phyloP scores from a whole-genome alignment of 164 flowering plant genomes.

The Santalum album region DNA sequence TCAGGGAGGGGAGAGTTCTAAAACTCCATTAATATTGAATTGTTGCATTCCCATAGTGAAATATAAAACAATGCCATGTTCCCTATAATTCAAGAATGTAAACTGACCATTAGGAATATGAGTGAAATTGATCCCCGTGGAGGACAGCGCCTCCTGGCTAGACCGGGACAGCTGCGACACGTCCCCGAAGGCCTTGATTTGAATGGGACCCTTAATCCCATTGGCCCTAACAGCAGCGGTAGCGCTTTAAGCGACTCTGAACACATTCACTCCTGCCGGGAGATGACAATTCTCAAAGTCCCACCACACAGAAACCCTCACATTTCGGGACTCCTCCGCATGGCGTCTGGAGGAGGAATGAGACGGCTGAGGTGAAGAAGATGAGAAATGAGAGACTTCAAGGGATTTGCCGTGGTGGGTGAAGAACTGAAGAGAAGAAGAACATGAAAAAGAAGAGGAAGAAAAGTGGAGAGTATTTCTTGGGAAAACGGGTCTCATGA shows the following conservation, averaged over 20 bases:
- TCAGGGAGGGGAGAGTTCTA: too few species aligned
- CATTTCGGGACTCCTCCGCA: slow-evolving; percentile 37
- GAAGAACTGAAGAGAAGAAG: neutral
- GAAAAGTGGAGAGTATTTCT: neutral
- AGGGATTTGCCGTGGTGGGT: neutral
- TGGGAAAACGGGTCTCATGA: neutral
- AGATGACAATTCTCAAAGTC: slow-evolving; percentile 76
- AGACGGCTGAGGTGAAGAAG: neutral
- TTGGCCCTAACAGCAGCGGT: slow-evolving; percentile 55
- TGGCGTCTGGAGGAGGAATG: slow-evolving; percentile 14
- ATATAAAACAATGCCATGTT: too few species aligned
- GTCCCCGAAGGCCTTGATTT: slow-evolving; percentile 82
- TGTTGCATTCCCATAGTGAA: too few species aligned
- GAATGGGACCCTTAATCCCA: slow-evolving; percentile 79
- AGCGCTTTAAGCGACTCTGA: slow-evolving; percentile 37
- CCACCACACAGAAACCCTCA: slow-evolving; percentile 94
- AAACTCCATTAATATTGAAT: too few species aligned
- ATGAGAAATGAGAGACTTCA: neutral
- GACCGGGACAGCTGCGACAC: slow-evolving; percentile 47
- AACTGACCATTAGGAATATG: slow-evolving; percentile 62
- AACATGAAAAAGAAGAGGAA: neutral
- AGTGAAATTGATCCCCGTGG: slow-evolving; percentile 57
- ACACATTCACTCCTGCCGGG: slow-evolving; percentile 45
- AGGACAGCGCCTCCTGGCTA: slow-evolving; percentile 58
- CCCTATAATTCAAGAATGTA: too few species aligned